Percentiles rank a stretch among this genome's conserved stretches.
Conservation (phyloP, 106 monocot species). For the Allium sativum region DNA sequence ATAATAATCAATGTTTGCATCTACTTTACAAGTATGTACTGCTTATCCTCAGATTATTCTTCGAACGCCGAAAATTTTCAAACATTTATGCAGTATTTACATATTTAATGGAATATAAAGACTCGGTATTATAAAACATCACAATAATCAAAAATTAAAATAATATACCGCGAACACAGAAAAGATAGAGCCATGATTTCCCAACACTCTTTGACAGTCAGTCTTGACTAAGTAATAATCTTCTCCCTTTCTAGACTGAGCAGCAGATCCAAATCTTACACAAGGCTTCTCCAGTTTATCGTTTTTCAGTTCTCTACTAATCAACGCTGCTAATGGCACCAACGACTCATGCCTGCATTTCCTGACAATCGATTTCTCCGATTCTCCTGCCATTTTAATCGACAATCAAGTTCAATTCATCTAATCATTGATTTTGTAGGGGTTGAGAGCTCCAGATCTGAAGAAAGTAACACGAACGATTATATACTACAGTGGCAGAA, state of each 20-base stretch:
- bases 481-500: background rate
- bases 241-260: slow-evolving; percentile 56
- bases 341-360: slow-evolving; percentile 5
- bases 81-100: too few species aligned
- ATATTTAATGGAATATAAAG: too few species aligned
- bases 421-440: background rate
- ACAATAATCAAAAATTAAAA: background rate
- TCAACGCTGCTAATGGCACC: slow-evolving; percentile 32
- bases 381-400: background rate
- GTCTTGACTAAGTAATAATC: slow-evolving; percentile 45
- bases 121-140: background rate
- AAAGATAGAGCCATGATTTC: slow-evolving; percentile 28
- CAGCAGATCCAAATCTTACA: slow-evolving; percentile 43
- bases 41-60: too few species aligned
- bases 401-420: background rate
- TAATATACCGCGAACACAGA: slow-evolving; percentile 33
- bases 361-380: background rate
- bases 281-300: slow-evolving; percentile 26
- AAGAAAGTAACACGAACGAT: background rate
- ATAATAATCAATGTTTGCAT: too few species aligned
- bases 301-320: slow-evolving; percentile 14
- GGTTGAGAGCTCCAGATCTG: background rate
- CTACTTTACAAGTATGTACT: too few species aligned
- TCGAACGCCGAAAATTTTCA: too few species aligned
- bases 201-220: slow-evolving; percentile 27